phyloP scores from a whole-genome alignment of 164 flowering plant genomes.

The Stephania yunnanensis region DNA sequence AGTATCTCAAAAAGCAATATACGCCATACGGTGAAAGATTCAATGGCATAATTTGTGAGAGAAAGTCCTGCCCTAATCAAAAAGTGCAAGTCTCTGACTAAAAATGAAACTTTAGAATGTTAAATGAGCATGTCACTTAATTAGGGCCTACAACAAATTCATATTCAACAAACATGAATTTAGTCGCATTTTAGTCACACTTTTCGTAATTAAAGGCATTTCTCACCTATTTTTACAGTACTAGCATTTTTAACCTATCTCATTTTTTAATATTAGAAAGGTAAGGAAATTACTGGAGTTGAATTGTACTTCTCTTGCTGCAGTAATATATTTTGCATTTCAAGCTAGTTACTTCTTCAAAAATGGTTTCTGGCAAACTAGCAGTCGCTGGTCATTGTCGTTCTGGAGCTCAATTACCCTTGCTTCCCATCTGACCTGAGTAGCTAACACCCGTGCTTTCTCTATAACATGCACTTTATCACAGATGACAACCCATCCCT shows the following conservation, averaged over 20 bases:
- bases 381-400: conserved; percentile 78
- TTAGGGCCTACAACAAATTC: too few relatives aligned
- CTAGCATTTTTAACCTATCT: too few relatives aligned
- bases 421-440: conserved; percentile 91
- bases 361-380: conserved; percentile 94
- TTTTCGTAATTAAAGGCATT: too few relatives aligned
- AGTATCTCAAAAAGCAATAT: not conserved
- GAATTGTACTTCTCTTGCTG: conserved; percentile 3
- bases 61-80: too few relatives aligned
- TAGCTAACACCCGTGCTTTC: conserved; percentile 57
- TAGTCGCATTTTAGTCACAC: too few relatives aligned
- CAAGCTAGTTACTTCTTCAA: conserved; percentile 53
- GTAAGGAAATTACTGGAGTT: conserved; percentile 5
- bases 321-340: not conserved
- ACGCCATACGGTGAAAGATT: not conserved
- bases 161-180: too few relatives aligned
- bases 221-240: not conserved
- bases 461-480: conserved; percentile 71
- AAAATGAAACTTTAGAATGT: too few relatives aligned
- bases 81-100: too few relatives aligned
- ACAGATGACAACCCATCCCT: conserved; percentile 88
- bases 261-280: not conserved
- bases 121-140: too few relatives aligned
- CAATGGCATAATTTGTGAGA: not conserved
- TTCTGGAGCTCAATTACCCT: conserved; percentile 81